phyloP scores from a whole-genome alignment of 148 eudicot genomes.

The Diospyros kaki region DNA sequence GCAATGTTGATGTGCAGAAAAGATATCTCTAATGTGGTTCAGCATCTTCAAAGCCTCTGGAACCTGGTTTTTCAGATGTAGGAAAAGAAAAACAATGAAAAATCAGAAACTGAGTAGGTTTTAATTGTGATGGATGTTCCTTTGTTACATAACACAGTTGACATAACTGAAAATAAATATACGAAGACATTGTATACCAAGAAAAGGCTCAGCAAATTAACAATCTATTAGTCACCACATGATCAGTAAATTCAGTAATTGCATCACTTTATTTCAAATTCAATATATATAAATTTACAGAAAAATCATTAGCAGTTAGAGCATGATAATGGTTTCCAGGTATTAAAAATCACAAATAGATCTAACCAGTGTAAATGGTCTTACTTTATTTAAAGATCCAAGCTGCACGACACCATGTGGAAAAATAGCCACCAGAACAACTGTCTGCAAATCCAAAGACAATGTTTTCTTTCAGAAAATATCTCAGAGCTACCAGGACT shows the following conservation, averaged over 20 bases:
- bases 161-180: neutral
- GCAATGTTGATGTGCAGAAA: constrained; percentile 46
- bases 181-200: neutral
- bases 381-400: constrained; percentile 75
- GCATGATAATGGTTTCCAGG: neutral
- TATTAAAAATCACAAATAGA: neutral
- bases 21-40: constrained; percentile 47
- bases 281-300: neutral
- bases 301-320: neutral
- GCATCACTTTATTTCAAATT: neutral
- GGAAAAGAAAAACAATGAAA: neutral
- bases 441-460: constrained; percentile 53
- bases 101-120: neutral
- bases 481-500: neutral
- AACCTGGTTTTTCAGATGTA: constrained; percentile 26
- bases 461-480: neutral
- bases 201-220: neutral
- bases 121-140: neutral
- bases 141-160: neutral
- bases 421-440: constrained; percentile 59
- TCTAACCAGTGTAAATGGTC: constrained; percentile 11
- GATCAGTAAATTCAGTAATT: neutral
- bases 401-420: constrained; percentile 77
- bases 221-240: neutral
- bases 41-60: constrained; percentile 64